Evolutionary conservation across 2,329 filamentous ascomycete species (phyloP).

Genomic region (Xylaria polymorpha): DNA sequence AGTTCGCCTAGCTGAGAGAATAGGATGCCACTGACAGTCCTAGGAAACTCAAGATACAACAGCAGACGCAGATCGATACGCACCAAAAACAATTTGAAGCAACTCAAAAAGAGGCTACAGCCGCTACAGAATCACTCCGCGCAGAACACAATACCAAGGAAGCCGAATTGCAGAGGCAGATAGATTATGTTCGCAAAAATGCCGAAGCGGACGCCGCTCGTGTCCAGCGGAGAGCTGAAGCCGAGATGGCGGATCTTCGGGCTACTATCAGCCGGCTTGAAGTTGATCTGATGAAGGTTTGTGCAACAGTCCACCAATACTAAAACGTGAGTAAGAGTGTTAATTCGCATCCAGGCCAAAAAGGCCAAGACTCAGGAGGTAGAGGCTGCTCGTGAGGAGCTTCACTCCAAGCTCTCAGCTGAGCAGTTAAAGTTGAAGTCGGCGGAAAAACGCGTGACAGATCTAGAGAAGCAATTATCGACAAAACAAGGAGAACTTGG

Average conservation of each 20-base stretch:
- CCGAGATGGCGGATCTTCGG: slow-evolving; percentile 50
- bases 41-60: slow-evolving; percentile 58
- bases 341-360: slow-evolving; percentile 58
- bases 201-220: slow-evolving; percentile 49
- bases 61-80: slow-evolving; percentile 60
- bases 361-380: slow-evolving; percentile 71
- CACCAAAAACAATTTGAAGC: slow-evolving; percentile 47
- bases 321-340: slow-evolving; percentile 10
- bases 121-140: slow-evolving; percentile 42
- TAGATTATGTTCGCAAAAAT: slow-evolving; percentile 60
- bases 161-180: slow-evolving; percentile 54
- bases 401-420: slow-evolving; percentile 51
- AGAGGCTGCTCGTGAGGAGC: slow-evolving; percentile 64
- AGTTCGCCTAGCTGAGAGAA: slow-evolving; percentile 37
- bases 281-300: slow-evolving; percentile 70
- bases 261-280: slow-evolving; percentile 67
- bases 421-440: slow-evolving; percentile 52
- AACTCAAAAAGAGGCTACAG: slow-evolving; percentile 44
- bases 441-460: slow-evolving; percentile 59
- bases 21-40: slow-evolving; percentile 29
- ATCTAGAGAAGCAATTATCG: slow-evolving; percentile 61
- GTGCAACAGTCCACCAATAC: slow-evolving; percentile 17
- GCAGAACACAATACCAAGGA: slow-evolving; percentile 51
- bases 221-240: slow-evolving; percentile 48
- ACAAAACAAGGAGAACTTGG: slow-evolving; percentile 50